A percentile compares a stretch with the other conserved stretches of the same genome.
phyloP scores from a whole-genome alignment of 2,329 filamentous ascomycete species.

The Pseudogymnoascus sp. region DNA sequence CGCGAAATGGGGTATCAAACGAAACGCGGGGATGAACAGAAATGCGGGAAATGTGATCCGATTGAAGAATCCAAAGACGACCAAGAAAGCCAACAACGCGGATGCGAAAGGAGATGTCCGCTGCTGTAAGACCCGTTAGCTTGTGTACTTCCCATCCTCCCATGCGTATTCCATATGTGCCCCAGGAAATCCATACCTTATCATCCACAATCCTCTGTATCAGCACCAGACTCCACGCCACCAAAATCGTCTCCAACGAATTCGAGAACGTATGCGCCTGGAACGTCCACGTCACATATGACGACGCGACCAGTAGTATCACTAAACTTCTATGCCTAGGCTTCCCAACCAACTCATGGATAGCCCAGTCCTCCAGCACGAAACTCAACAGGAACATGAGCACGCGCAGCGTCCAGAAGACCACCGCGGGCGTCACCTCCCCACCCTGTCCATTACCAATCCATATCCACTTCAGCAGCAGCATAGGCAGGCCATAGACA shows the following conservation, averaged over 20 bases:
- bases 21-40: conserved; percentile 73
- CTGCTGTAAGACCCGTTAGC: conserved; percentile 42
- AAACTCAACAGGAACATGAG: conserved; percentile 95
- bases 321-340: conserved; percentile 65
- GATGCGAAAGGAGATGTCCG: conserved; percentile 70
- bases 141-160: background rate
- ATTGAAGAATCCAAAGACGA: conserved; percentile 87
- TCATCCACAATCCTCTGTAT: conserved; percentile 78
- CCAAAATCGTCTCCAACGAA: conserved; percentile 86
- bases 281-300: conserved; percentile 98
- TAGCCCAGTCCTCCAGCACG: conserved; percentile 94
- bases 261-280: conserved; percentile 99
- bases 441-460: conserved; percentile 72
- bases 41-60: conserved; percentile 96
- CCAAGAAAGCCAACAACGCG: conserved; percentile 70
- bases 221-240: conserved; percentile 88
- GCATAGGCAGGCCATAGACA: conserved; percentile 89
- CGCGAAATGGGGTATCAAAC: conserved; percentile 77
- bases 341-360: conserved; percentile 81
- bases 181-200: conserved; percentile 50
- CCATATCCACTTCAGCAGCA: conserved; percentile 86
- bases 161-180: background rate
- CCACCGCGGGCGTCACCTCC: conserved; percentile 72
- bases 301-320: conserved; percentile 82
- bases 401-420: conserved; percentile 83